Base-by-base conservation (phyloP, 2,329 filamentous ascomycete species). In the Sporothrix brasiliensis region DNA sequence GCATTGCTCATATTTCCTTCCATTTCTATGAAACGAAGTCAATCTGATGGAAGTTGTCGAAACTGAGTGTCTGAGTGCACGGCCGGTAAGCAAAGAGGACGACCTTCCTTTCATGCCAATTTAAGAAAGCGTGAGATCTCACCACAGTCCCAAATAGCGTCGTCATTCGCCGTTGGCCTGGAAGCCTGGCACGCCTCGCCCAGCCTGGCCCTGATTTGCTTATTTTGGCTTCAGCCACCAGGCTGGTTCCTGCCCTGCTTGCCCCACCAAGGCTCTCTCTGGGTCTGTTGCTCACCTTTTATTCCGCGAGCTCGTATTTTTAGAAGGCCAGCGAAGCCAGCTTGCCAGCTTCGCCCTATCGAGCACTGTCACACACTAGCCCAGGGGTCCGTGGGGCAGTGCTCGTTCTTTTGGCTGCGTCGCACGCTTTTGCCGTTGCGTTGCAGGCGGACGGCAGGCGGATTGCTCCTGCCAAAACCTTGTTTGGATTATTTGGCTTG, bases 341-440 rank as follows among this genome's bases (percentile, higher is more conserved):
- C 34, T 34, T 5, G 39, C n/a, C 39, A 60, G 47, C 47, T 53
- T 21, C 27, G 44, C 49, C 49, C 44, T 34, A 53, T 30, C 6
- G 14, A 67, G 27, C 65, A 54, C 49, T 54, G 49, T 54, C 50
- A 52, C 41, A 60, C 53, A 24, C 24, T 50, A 52, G 67, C 16
- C 54, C 67, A 69, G 67, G 54, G 67, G 54, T 61, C 67, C 19
- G 67, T 49, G 54, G 44, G 67, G 67, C 54, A 16, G 54, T 50
- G 19, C 30, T 54, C 50, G 27, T 53, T 67, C 27, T 21, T 47
- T 34, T 50, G 52, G 27, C 10, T 30, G 52, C 14, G 24, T 13
- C 16, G 34, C 56, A 60, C 30, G 9, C 34, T 9, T 58, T 58
- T n/a, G 30, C 19, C n/a, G 19, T 61, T 50, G 49, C 49, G 19